Evolutionary conservation across 805 yeast genomes (phyloP).

Genomic region (Wickerhamiella sorbophila): DNA sequence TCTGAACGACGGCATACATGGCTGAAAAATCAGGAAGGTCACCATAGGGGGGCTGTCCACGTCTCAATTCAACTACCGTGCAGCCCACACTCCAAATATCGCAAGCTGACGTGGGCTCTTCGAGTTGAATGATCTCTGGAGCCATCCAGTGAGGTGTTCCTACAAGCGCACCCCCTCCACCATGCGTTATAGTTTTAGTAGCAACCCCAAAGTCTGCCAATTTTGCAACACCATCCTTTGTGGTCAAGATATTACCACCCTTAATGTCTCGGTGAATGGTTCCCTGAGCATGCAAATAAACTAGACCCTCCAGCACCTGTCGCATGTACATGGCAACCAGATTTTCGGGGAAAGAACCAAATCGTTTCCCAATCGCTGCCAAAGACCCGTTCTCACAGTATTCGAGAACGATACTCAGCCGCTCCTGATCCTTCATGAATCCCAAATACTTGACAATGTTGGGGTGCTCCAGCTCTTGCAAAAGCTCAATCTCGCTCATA

Average conservation of each 20-base stretch:
- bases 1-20: slow-evolving; percentile 68
- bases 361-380: slow-evolving; percentile 36
- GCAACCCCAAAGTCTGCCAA: slow-evolving; percentile 73
- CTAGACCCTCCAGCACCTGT: slow-evolving; percentile 47
- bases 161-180: slow-evolving; percentile 26
- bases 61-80: slow-evolving; percentile 74
- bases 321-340: slow-evolving; percentile 36
- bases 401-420: slow-evolving; percentile 49
- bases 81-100: slow-evolving; percentile 85
- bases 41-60: slow-evolving; percentile 80
- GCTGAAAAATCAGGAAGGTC: slow-evolving; percentile 65
- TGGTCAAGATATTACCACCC: slow-evolving; percentile 56
- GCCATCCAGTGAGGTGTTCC: slow-evolving; percentile 99
- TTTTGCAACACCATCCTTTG: slow-evolving; percentile 49
- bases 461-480: slow-evolving; percentile 49
- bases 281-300: slow-evolving; percentile 53
- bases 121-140: slow-evolving; percentile 78
- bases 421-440: slow-evolving; percentile 39
- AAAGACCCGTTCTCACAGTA: slow-evolving; percentile 51
- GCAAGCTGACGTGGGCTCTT: slow-evolving; percentile 63
- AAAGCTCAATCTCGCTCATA: slow-evolving; percentile 55
- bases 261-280: slow-evolving; percentile 67
- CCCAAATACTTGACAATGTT: slow-evolving; percentile 59
- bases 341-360: slow-evolving; percentile 41
- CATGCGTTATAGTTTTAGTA: slow-evolving; percentile 28